Evolutionary conservation across 768 basidiomycete species (phyloP).

Genomic region (Suillus sp.): DNA sequence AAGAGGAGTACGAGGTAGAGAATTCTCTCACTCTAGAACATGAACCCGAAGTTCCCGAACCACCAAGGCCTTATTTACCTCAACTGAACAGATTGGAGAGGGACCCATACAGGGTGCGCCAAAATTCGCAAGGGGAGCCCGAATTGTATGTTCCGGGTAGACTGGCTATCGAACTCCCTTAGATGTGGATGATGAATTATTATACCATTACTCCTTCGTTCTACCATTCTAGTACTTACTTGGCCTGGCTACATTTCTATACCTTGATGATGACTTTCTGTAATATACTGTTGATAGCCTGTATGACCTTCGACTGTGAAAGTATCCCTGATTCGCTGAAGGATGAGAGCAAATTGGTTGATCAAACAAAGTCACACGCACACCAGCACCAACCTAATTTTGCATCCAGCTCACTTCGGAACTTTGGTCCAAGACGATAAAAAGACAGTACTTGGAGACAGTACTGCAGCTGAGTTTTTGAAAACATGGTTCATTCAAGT

Average conservation of each 20-base stretch:
- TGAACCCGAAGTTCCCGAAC: not conserved
- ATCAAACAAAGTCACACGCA: not conserved
- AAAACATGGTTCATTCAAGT: too few species aligned
- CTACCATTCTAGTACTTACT: not conserved
- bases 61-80: not conserved
- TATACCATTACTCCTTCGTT: not conserved
- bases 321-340: too few species aligned
- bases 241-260: not conserved
- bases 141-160: slow-evolving; percentile 1
- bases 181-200: not conserved
- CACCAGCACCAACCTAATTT: not conserved
- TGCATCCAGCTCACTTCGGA: not conserved
- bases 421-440: not conserved
- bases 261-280: not conserved
- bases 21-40: not conserved
- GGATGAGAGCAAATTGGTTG: too few species aligned
- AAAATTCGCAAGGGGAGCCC: not conserved
- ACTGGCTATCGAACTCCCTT: not conserved
- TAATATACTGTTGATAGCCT: not conserved
- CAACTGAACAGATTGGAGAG: not conserved
- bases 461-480: too few species aligned
- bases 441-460: not conserved
- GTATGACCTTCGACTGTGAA: too few species aligned
- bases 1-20: slow-evolving; percentile 6
- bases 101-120: slow-evolving; percentile 2